Percentiles rank a stretch among this genome's conserved stretches.
These are phyloP conservation scores for Yamadazyma scolyti DNA, from an alignment of 805 yeast genomes.

Conservation along the genomic window DNA sequence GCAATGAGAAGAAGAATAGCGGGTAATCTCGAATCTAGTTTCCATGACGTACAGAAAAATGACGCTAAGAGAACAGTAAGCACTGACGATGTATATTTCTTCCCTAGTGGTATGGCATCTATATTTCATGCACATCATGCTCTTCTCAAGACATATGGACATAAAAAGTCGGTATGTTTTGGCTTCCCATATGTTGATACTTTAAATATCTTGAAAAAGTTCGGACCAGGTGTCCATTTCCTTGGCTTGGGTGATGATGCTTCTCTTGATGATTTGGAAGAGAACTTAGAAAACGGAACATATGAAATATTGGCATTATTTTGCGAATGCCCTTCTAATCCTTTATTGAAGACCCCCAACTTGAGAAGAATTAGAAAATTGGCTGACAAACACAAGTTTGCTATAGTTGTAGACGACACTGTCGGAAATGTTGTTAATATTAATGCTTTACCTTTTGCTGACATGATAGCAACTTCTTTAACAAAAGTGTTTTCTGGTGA, in stretches of 20 bases:
- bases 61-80: slow-evolving; percentile 15
- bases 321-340: slow-evolving; percentile 94
- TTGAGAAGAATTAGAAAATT: slow-evolving; percentile 59
- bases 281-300: slow-evolving; percentile 52
- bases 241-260: slow-evolving; percentile 79
- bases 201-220: slow-evolving; percentile 75
- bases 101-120: slow-evolving; percentile 91
- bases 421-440: slow-evolving; percentile 87
- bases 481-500: slow-evolving; percentile 94
- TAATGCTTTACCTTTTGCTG: slow-evolving; percentile 78
- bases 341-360: slow-evolving; percentile 84
- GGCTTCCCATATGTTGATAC: slow-evolving; percentile 98
- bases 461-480: slow-evolving; percentile 78
- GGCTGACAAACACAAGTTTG: slow-evolving; percentile 68
- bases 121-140: slow-evolving; percentile 78
- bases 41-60: slow-evolving; percentile 23
- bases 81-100: slow-evolving; percentile 74
- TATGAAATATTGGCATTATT: slow-evolving; percentile 66
- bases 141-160: slow-evolving; percentile 27
- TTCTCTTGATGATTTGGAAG: slow-evolving; percentile 63
- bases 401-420: slow-evolving; percentile 89
- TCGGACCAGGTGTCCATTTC: slow-evolving; percentile 89
- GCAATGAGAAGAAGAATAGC: slow-evolving; percentile 75
- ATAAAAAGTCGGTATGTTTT: slow-evolving; percentile 76
- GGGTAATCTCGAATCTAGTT: slow-evolving; percentile 49